phyloP scores from a whole-genome alignment of 2,329 filamentous ascomycete species.

The Stagonosporopsis cucurbitacearum region DNA sequence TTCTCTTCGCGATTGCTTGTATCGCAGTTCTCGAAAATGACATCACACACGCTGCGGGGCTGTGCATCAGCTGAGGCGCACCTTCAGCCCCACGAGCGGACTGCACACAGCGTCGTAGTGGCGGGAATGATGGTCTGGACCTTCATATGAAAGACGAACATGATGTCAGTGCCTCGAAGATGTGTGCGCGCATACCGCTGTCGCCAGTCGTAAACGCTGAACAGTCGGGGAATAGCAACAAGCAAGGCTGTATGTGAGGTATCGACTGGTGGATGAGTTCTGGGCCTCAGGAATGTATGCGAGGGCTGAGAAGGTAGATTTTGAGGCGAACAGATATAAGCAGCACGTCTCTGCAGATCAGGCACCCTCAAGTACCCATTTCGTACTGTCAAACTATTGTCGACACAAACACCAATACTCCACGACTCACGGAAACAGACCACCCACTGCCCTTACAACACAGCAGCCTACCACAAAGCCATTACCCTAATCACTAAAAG shows the following conservation, averaged over 20 bases:
- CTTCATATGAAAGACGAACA: neutral
- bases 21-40: neutral
- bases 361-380: neutral
- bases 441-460: too few species aligned
- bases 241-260: slow-evolving; percentile 1
- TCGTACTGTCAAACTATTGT: neutral
- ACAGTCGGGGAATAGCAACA: slow-evolving; percentile 3
- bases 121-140: neutral
- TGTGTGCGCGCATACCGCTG: neutral
- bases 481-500: neutral
- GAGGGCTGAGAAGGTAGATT: neutral
- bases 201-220: neutral
- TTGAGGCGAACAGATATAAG: neutral
- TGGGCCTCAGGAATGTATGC: neutral
- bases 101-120: slow-evolving; percentile 2
- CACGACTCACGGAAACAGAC: neutral
- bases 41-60: slow-evolving; percentile 7
- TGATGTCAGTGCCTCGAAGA: slow-evolving; percentile 8
- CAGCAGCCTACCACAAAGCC: neutral
- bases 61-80: slow-evolving; percentile 14
- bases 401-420: neutral
- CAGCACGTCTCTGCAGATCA: neutral
- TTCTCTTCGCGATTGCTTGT: too few species aligned
- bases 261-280: slow-evolving; percentile 3
- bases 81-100: slow-evolving; percentile 2